Conservation (phyloP, 176 grass and related monocot species). For the Carex parvula region DNA sequence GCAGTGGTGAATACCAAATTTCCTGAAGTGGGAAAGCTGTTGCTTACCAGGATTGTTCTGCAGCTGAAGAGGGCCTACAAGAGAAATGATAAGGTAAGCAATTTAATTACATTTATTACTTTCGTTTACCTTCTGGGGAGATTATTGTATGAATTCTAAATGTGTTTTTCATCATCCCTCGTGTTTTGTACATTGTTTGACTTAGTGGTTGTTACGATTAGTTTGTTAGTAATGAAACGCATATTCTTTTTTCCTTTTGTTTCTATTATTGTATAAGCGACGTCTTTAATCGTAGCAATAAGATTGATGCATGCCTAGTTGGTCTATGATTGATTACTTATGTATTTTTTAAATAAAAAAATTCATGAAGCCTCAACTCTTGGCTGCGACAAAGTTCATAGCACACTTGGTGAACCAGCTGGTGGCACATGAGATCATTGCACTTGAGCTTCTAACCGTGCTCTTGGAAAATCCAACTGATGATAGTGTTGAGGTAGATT, state of each 20-base stretch:
- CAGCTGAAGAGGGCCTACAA: slow-evolving; percentile 96
- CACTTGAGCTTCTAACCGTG: slow-evolving; percentile 82
- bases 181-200: not conserved
- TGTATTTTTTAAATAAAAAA: slow-evolving; percentile 11
- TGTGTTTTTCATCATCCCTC: not conserved
- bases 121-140: slow-evolving; percentile 3
- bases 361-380: slow-evolving; percentile 68
- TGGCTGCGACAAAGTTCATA: slow-evolving; percentile 92
- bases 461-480: slow-evolving; percentile 92
- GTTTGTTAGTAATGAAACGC: not conserved
- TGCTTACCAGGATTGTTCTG: slow-evolving; percentile 68
- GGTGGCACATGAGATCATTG: slow-evolving; percentile 72
- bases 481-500: slow-evolving; percentile 81
- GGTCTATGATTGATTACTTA: not conserved
- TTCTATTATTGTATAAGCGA: not conserved
- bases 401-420: slow-evolving; percentile 98
- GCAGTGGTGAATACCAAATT: slow-evolving; percentile 89
- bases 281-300: not conserved
- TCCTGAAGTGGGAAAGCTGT: slow-evolving; percentile 61
- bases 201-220: not conserved
- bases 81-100: slow-evolving; percentile 78
- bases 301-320: not conserved
- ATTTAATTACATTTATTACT: slow-evolving; percentile 1
- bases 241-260: not conserved
- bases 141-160: not conserved